Base-by-base conservation (phyloP, 306 rosid genomes). In the Cercis canadensis region DNA sequence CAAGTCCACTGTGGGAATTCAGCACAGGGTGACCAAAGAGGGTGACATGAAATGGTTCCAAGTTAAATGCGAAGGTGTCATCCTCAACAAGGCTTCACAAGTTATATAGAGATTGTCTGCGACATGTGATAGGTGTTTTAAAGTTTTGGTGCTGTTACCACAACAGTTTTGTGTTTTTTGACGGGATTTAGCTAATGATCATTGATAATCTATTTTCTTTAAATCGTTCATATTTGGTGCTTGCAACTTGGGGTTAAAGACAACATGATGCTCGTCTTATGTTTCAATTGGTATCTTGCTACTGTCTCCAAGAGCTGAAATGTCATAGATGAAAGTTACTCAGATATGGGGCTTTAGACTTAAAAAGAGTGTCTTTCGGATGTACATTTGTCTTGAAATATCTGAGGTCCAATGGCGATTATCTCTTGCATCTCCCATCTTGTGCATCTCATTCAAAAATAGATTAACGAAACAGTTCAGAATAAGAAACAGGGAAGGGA, bases 1-100 rank as follows among this genome's bases (percentile, higher is more conserved):
- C n/a, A n/a, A n/a, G n/a, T n/a, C n/a, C n/a, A n/a, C n/a, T 0
- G 83, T 87, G 73, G 90, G 92, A 52, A 85, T 85, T 70, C 86
- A 87, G 57, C 85, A 85, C 57, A 78, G 86, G 62, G 88, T 83
- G 15, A 87, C 86, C 6, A 85, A 85, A 70, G 90, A 87, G 8
- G 88, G 80, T 15, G 66, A 90, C 31, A 87, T 83, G 92, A 87
- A 85, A 78, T 80, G 86, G 88, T 87, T 87, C 77, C 89, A 85
- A 68, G 87, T 87, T 65, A 87, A 82, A 65, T 87, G 77, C 57
- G 89, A 84, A 80, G 92, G 85, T 40, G 87, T 87, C 33, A 85
- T 87, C 24, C 84, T 87, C n/a, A 87, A 87, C 86, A 85, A 85
- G 83, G 74, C 86, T 16, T 84, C 78, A 43, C 36, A 65, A 16